These are phyloP conservation scores for Phytophthora pini DNA, from an alignment of 352 stramenopile genomes.

Conservation along the genomic window DNA sequence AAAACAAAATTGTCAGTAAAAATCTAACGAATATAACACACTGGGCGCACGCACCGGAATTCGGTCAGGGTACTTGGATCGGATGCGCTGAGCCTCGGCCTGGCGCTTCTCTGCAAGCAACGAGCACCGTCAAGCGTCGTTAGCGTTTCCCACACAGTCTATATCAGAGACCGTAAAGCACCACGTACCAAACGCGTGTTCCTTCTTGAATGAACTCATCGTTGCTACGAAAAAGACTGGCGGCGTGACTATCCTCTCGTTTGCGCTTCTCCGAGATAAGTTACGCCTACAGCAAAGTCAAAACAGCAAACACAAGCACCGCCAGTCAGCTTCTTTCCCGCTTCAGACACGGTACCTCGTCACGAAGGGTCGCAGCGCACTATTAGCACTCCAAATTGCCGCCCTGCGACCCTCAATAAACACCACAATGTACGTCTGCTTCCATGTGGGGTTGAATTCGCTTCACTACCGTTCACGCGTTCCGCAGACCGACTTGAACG, in stretches of 20 bases:
- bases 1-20: slow-evolving; percentile 8
- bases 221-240: slow-evolving; percentile 20
- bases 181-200: slow-evolving; percentile 84
- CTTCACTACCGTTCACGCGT: slow-evolving; percentile 3
- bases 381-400: slow-evolving; percentile 13
- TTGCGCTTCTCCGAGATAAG: slow-evolving; percentile 20
- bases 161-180: not conserved
- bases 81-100: slow-evolving; percentile 97
- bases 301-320: slow-evolving; percentile 18
- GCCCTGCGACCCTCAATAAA: slow-evolving; percentile 15
- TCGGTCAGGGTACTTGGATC: slow-evolving; percentile 98
- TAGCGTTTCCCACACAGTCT: not conserved
- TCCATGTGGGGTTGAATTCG: slow-evolving; percentile 5
- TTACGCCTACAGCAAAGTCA: slow-evolving; percentile 28
- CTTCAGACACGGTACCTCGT: not conserved
- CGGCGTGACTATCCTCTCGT: slow-evolving; percentile 17
- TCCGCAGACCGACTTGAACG: slow-evolving; percentile 7
- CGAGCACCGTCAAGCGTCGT: slow-evolving; percentile 29
- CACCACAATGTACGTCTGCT: slow-evolving; percentile 4
- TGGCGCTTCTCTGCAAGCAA: slow-evolving; percentile 94
- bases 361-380: slow-evolving; percentile 23
- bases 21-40: not conserved
- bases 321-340: slow-evolving; percentile 31
- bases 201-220: slow-evolving; percentile 93
- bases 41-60: slow-evolving; percentile 88